Base-by-base conservation (phyloP, 352 stramenopile genomes). In the Phytophthora nicotianae region DNA sequence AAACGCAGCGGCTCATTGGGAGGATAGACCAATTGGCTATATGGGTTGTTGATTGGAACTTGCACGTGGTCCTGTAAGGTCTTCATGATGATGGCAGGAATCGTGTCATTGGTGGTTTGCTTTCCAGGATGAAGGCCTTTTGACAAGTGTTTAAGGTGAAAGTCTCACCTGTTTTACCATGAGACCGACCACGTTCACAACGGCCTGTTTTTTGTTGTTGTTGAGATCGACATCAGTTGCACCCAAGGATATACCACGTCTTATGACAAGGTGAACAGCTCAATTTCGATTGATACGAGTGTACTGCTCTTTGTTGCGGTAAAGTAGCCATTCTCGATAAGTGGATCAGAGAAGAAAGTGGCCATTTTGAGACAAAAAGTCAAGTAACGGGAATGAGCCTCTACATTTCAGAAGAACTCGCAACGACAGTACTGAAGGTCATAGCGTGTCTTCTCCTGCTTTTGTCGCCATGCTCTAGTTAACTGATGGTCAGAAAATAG, bases 1-100 rank as follows among this genome's bases (percentile, higher is more conserved):
- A 85, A 54, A 10, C 49, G 45, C 11, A 74, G 20, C 27, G 79
- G 73, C 48, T 91, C 78, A 33, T 71, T 79, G 0, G 72, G 52
- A 29, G 74, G 75, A 56, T 83, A 72, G 17, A 87, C 75, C 50
- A 86, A 67, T 24, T 75, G 52, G 1, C 45, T 27, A 46, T 62
- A 61, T 21, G 46, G 43, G 50, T 72, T 64, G 37, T 72, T 62
- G 10, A 71, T 29, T 14, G n/a, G 29, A 37, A 67, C 45, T 11
- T 61, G 10, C 33, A 66, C 24, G 51, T 70, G 62, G 2, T 70
- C 62, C 33, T 65, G 26, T 48, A 70, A 41, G 2, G 20, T 33
- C 27, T 58, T 17, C 61, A 69, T 64, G n/a, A 2, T 6, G 32
- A 2, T 11, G 11, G n/a, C 32, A 38, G 5, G 32, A 38, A 4